Base-by-base conservation (phyloP, 179 eudicot species). In the Patellifolia procumbens region DNA sequence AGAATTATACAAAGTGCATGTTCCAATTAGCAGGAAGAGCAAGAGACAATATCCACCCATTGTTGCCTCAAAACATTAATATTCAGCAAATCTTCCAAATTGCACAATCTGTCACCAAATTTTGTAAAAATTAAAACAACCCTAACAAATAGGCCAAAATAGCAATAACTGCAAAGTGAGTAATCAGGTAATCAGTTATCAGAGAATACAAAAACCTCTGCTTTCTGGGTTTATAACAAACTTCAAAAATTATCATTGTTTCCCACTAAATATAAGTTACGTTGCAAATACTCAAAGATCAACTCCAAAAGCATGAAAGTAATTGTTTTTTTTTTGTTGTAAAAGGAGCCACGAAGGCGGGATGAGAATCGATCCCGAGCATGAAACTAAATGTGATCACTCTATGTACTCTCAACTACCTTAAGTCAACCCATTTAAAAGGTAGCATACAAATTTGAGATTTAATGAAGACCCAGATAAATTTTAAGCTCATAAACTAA, bases 21-120 rank as follows among this genome's bases (percentile, higher is more conserved):
- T 65, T 66, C 78, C 85, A 79, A 85, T 52, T 32, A 85, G 31
- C 42, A 86, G 74, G 67, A 79, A 81, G 28, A 81, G 45, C 28
- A 83, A 52, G 42, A 81, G 56, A 76, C 70, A 70, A 67, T 48
- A 78, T 51, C 42, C 74, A 68, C 85, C 87, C 91, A 88, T 90
- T 78, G 83, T 73, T 77, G 77, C 81, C 78, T 81, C 55, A 79
- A 22, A 66, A 71, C 72, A 83, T 85, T 20, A 74, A 76, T 63
- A 70, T 68, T 59, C 16, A 52, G 68, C 13, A 73, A 70, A 70
- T 69, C 81, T 68, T 74, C 65, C 37, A 51, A 61, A 28, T 56
- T 15, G 74, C 72, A 70, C 52, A 83, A 73, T 72, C 63, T 70
- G 73, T 74, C 26, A 37, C 49, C 53, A 78, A 56, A 70, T 53